Conservation (phyloP, 2,329 filamentous ascomycete genomes). For the Colletotrichum lindemuthianum region DNA sequence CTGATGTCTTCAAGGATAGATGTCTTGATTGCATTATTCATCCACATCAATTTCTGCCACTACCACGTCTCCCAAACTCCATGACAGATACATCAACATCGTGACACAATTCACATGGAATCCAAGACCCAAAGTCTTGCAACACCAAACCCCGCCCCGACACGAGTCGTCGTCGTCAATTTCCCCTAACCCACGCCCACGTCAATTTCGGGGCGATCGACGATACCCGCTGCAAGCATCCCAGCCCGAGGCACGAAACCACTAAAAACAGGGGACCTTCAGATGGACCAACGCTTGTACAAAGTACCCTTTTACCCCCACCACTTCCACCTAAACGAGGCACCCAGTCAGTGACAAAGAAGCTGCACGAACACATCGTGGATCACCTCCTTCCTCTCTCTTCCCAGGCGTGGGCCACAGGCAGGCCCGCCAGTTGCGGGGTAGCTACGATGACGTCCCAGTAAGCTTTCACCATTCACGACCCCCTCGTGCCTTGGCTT, state of each 20-base stretch:
- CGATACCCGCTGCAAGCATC: constrained; percentile 22
- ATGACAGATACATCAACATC: no score
- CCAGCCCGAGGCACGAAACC: not conserved
- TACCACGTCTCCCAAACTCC: no score
- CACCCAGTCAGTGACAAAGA: not conserved
- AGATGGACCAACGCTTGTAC: no score
- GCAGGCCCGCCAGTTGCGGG: constrained; percentile 3
- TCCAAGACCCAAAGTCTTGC: no score
- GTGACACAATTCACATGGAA: no score
- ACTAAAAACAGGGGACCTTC: no score
- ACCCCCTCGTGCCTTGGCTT: not conserved
- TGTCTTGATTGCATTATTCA: no score
- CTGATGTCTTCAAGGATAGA: no score
- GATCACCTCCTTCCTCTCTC: constrained; percentile 4
- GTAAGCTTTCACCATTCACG: not conserved
- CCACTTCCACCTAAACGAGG: not conserved
- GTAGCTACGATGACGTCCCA: constrained; percentile 25
- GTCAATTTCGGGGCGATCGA: constrained; percentile 5
- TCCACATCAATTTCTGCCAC: no score
- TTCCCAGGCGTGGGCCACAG: no score
- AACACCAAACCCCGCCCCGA: not conserved
- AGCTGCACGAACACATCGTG: not conserved
- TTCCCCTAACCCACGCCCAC: constrained; percentile 25
- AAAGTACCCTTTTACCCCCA: not conserved
- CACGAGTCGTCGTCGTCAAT: not conserved